These are phyloP conservation scores for Starmera amethionina DNA, from an alignment of 805 yeast genomes.

Conservation along the genomic window DNA sequence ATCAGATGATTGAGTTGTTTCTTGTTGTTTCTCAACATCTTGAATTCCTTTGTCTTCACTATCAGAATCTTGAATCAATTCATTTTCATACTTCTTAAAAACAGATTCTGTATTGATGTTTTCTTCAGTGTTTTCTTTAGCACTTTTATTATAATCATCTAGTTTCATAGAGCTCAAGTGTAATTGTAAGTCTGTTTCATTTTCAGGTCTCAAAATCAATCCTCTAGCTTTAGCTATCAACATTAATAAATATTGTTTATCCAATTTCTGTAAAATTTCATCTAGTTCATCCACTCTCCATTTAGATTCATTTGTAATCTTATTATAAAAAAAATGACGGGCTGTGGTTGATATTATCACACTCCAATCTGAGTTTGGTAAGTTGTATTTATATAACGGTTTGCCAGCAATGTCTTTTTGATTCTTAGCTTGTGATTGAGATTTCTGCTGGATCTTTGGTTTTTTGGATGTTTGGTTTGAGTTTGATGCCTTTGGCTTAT, in stretches of 20 bases:
- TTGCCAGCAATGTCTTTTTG: constrained; percentile 6
- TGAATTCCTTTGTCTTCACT: constrained; percentile 1
- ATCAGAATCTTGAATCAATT: background rate
- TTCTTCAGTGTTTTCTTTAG: constrained; percentile 5
- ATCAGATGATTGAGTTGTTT: constrained; percentile 8
- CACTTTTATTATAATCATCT: background rate
- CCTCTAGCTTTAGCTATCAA: constrained; percentile 31
- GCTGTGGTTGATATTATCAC: constrained; percentile 34
- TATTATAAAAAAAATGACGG: constrained; percentile 29
- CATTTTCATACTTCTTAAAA: constrained; percentile 1
- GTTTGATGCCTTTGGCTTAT: constrained; percentile 18
- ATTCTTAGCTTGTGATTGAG: constrained; percentile 3
- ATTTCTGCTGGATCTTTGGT: background rate
- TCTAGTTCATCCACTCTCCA: constrained; percentile 26
- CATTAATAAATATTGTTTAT: constrained; percentile 17
- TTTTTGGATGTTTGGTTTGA: background rate
- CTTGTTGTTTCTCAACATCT: constrained; percentile 1
- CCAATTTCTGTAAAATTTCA: constrained; percentile 18
- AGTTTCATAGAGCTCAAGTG: constrained; percentile 1
- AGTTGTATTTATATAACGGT: constrained; percentile 6
- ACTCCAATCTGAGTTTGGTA: constrained; percentile 26
- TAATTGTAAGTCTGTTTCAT: constrained; percentile 2
- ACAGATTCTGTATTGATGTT: constrained; percentile 11
- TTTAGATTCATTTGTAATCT: constrained; percentile 16
- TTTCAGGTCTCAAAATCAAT: constrained; percentile 11